A percentile compares a stretch with the other conserved stretches of the same genome.
Evolutionary conservation across 1,139 yeast genomes (phyloP).

Genomic region (Geotrichum citri-aurantii): DNA sequence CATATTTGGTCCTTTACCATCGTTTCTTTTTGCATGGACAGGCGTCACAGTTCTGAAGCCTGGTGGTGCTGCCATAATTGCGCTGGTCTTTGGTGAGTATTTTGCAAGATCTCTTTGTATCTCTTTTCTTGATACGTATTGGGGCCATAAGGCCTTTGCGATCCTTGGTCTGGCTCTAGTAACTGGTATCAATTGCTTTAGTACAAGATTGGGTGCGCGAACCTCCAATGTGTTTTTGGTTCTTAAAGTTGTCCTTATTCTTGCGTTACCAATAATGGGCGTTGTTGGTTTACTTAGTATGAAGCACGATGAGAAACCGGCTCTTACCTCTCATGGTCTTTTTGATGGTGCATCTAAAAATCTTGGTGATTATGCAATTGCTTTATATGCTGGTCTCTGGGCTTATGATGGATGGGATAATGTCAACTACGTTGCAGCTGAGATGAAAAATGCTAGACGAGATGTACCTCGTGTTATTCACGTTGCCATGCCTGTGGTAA

Average conservation of each 20-base stretch:
- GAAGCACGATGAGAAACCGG: constrained; percentile 26
- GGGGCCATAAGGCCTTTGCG: constrained; percentile 35
- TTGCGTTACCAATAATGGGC: constrained; percentile 35
- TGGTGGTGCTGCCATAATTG: constrained; percentile 40
- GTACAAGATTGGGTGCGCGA: constrained; percentile 35
- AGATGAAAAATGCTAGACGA: constrained; percentile 36
- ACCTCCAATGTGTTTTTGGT: constrained; percentile 36
- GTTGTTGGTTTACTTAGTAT: constrained; percentile 27
- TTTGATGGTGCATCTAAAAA: constrained; percentile 32
- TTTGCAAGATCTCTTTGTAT: constrained; percentile 26
- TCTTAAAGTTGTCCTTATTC: constrained; percentile 34
- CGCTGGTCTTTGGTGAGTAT: constrained; percentile 40
- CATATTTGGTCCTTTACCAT: constrained; percentile 38
- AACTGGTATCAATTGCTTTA: constrained; percentile 32
- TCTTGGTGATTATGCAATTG: constrained; percentile 36
- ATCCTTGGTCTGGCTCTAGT: constrained; percentile 30
- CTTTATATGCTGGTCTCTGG: constrained; percentile 42
- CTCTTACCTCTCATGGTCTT: constrained; percentile 22
- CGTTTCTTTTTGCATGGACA: constrained; percentile 40
- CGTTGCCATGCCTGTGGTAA: constrained; percentile 40
- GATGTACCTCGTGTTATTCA: constrained; percentile 40
- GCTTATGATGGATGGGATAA: constrained; percentile 46
- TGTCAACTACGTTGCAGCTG: constrained; percentile 40
- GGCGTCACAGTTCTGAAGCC: constrained; percentile 39
- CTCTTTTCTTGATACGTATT: constrained; percentile 23